Evolutionary conservation across 2,329 filamentous ascomycete species (phyloP).

Genomic region (Colletotrichum lindemuthianum): DNA sequence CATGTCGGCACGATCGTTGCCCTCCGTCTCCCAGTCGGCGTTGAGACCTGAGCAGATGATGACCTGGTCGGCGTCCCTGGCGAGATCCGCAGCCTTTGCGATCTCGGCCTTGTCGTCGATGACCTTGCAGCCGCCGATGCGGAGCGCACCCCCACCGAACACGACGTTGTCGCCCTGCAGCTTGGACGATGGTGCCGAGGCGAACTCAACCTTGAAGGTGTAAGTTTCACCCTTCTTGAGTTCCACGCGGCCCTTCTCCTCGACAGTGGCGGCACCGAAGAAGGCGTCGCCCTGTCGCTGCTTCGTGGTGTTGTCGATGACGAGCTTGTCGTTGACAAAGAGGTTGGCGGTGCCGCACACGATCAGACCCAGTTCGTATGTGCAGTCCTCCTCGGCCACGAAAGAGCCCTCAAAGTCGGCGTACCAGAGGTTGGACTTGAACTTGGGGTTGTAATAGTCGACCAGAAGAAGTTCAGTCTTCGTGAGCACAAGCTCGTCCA

Average conservation of each 20-base stretch:
- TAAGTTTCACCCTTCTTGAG: constrained; percentile 70
- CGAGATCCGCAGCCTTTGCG: constrained; percentile 72
- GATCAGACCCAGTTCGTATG: constrained; percentile 73
- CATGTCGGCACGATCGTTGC: constrained; percentile 77
- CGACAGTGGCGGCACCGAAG: constrained; percentile 71
- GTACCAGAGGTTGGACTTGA: constrained; percentile 65
- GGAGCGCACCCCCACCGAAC: constrained; percentile 68
- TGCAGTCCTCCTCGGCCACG: constrained; percentile 67
- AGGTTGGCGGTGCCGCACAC: constrained; percentile 74
- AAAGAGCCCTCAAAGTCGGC: constrained; percentile 70
- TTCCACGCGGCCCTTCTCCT: constrained; percentile 68
- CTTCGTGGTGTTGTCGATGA: constrained; percentile 74
- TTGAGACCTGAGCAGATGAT: constrained; percentile 80
- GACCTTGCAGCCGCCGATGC: constrained; percentile 69
- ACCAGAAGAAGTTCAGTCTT: constrained; percentile 62
- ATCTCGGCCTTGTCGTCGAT: constrained; percentile 70
- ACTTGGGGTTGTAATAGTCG: constrained; percentile 62
- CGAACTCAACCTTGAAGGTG: constrained; percentile 67
- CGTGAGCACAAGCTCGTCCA: constrained; percentile 60
- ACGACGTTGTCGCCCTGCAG: constrained; percentile 60
- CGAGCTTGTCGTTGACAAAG: constrained; percentile 68
- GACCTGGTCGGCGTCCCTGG: constrained; percentile 78
- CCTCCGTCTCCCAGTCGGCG: constrained; percentile 78
- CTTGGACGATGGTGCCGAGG: constrained; percentile 66
- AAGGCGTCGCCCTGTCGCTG: constrained; percentile 71